Base-by-base conservation (phyloP, 2,329 filamentous ascomycete genomes). In the Verticillium isaacii region DNA sequence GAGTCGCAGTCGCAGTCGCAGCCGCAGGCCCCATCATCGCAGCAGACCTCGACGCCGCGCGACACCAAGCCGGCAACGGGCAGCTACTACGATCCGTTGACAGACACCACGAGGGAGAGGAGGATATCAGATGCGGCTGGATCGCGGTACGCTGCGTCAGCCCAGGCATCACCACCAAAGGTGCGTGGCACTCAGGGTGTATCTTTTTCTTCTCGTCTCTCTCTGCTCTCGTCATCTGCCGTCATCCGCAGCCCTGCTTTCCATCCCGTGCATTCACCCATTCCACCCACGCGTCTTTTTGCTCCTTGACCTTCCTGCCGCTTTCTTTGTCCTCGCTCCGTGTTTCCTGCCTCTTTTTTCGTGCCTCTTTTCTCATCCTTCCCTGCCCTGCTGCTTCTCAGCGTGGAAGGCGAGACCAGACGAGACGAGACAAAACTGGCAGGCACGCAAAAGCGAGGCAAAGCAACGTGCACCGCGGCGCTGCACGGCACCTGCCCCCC, bases 11-110 rank as follows among this genome's bases (percentile, higher is more conserved):
- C 70, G 60, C 77, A 78, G 29, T 67, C 70, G 69, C 39, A 45
- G 39, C 9, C 39, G 2, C 39, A 45, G 39, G 29, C 29, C 29
- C 29, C 29, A 29, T 50, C 45, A 23, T 50, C 45, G 12, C 45
- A 50, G n/a, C n/a, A 50, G n/a, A 23, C n/a, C 19, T 50, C 45
- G 45, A 9, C 45, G 9, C 45, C n/a, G 8, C 45, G 45, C 45
- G 45, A 50, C 19, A 76, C 77, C 60, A 78, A 78, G 69, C 68
- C 75, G 60, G 70, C 72, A 17, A 71, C 74, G 61, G 74, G 80
- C 68, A 78, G 78, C 71, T 83, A 82, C 73, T 85, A 85, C 74
- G 82, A 85, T 67, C 82, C 82, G 17, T 79, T 79, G 54, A 82
- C 79, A 54, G 82, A 85, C 73, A 78, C 77, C 63, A 78, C 76